Base-by-base conservation (phyloP, 805 yeast species). In the Yarrowia porcina region DNA sequence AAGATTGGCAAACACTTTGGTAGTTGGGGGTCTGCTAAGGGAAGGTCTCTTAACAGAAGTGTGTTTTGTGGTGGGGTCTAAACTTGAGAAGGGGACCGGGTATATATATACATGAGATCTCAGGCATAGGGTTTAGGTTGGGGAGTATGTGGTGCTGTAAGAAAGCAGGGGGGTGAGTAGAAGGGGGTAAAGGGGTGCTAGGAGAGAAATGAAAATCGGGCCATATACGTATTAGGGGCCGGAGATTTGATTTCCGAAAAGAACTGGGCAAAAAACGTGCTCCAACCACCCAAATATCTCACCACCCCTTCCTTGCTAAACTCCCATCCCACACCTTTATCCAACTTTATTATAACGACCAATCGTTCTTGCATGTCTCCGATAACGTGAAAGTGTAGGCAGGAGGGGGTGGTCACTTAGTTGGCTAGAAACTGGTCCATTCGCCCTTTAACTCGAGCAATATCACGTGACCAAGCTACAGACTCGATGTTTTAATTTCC, bases 1-100 rank as follows among this genome's bases (percentile, higher is more conserved):
- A 35, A 74, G 72, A 70, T 75, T 77, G 28, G 80, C 71, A 69
- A 77, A 77, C 78, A 78, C 76, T 66, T 68, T 73, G 67, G 52
- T 63, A 32, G 64, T n/a, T 27, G 20, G 1, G 17, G 17, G 49
- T 20, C 61, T 56, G 61, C 39, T 56, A 56, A 41, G 61, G 44
- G 41, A 32, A 33, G 12, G 20, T 47, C 54, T 33, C 57, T 52
- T 52, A 52, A 52, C 59, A 52, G 59, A 52, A 49, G 28, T n/a
- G 28, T 25, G 28, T 52, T 30, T 4, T 39, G 56, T 45, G 39
- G 39, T 36, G 39, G 39, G 11, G 2, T 17, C n/a, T 36, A 7
- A 25, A 8, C 8, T 8, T 1, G 23, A 8, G 12, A 12, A 4
- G 32, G 2, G 21, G 38, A 12, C 17, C 21, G 2, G n/a, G 59